phyloP scores from a whole-genome alignment of 2,329 filamentous ascomycete species.

The Pseudopyricularia cyperi region DNA sequence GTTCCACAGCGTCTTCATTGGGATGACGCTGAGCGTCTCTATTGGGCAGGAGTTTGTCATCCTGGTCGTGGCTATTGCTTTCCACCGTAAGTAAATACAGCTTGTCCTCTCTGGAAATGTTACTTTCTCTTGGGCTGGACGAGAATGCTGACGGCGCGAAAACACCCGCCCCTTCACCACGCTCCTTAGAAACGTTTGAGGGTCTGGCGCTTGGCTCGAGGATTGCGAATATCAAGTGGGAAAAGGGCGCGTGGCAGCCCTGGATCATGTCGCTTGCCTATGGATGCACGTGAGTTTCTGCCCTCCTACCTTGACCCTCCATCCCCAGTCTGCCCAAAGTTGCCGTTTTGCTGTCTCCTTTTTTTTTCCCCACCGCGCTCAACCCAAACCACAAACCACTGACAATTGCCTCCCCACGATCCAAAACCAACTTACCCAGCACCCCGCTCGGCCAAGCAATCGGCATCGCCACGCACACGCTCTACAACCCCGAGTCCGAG shows the following conservation, averaged over 20 bases:
- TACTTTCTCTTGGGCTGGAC: too few species aligned
- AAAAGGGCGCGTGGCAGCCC: constrained; percentile 28
- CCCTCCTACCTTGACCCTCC: not conserved
- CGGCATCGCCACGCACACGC: constrained; percentile 53
- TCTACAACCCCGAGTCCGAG: constrained; percentile 56
- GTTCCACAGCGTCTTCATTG: constrained; percentile 75
- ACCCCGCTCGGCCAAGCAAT: constrained; percentile 65
- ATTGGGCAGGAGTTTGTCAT: constrained; percentile 67
- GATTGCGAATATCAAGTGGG: constrained; percentile 42
- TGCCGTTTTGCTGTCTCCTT: not conserved
- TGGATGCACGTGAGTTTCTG: constrained; percentile 31
- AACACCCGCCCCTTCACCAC: not conserved
- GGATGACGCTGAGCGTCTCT: constrained; percentile 71
- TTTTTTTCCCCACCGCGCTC: not conserved
- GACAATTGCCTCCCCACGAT: too few species aligned
- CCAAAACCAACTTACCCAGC: constrained; percentile 21
- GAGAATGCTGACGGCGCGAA: too few species aligned
- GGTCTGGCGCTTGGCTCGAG: constrained; percentile 52
- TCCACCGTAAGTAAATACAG: constrained; percentile 43
- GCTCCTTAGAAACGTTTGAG: constrained; percentile 28
- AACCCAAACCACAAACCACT: not conserved
- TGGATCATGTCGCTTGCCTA: constrained; percentile 46
- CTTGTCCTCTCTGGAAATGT: constrained; percentile 24
- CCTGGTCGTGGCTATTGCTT: constrained; percentile 65
- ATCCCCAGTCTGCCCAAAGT: not conserved